Evolutionary conservation across 768 basidiomycete species (phyloP).

Genomic region (Goffeauzyma gilvescens): DNA sequence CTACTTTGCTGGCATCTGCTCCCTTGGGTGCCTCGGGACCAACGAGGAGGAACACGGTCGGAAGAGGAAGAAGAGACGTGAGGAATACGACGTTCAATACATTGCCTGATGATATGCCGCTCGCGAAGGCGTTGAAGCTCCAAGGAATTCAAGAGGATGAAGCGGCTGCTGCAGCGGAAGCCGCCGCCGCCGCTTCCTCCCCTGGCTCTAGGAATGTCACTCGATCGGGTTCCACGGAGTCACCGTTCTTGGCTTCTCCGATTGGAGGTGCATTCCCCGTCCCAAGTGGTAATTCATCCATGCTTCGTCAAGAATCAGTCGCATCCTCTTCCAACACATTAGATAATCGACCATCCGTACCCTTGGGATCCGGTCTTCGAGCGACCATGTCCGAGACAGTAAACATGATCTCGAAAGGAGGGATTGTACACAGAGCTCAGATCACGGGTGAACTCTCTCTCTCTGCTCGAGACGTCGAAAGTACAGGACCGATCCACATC

Average conservation of each 20-base stretch:
- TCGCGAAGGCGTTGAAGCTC: conserved; percentile 15
- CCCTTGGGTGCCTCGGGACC: conserved; percentile 13
- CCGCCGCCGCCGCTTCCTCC: too few species aligned
- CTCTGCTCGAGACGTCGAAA: conserved; percentile 9
- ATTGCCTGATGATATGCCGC: conserved; percentile 19
- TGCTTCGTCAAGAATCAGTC: conserved; percentile 6
- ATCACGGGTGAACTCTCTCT: conserved; percentile 34
- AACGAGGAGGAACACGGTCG: conserved; percentile 18
- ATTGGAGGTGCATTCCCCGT: too few species aligned
- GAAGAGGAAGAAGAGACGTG: conserved; percentile 32
- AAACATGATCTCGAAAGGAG: conserved; percentile 31
- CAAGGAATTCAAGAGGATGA: neutral
- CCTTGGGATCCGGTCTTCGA: conserved; percentile 25
- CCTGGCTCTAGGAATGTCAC: too few species aligned
- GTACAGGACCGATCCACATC: conserved; percentile 24
- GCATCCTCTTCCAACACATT: conserved; percentile 12
- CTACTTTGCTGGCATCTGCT: conserved; percentile 28
- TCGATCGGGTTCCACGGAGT: too few species aligned
- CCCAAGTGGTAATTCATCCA: too few species aligned
- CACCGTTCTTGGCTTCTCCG: too few species aligned
- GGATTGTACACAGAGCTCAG: conserved; percentile 28
- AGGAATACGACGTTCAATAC: conserved; percentile 32
- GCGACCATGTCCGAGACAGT: conserved; percentile 33
- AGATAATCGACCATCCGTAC: conserved; percentile 1
- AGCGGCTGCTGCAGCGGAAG: conserved; percentile 3